Evolutionary conservation across 1,139 yeast genomes (phyloP).

Genomic region (Candida buenavistaensis): DNA sequence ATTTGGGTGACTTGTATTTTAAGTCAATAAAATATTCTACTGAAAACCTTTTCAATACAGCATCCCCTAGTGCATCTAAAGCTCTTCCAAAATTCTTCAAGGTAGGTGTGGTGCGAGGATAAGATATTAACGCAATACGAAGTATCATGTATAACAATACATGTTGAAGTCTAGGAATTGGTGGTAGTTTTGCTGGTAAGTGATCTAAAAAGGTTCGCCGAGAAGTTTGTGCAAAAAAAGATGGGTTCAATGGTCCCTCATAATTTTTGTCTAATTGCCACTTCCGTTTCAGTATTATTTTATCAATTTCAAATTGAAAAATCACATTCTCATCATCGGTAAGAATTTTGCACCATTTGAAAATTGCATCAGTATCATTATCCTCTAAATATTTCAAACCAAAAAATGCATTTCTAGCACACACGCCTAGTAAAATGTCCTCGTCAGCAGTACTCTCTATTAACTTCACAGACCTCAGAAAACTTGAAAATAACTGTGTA

Average conservation of each 20-base stretch:
- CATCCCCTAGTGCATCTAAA: constrained; percentile 18
- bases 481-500: background rate
- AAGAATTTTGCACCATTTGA: constrained; percentile 1
- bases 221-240: constrained; percentile 5
- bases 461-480: background rate
- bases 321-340: too few relatives aligned
- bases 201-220: constrained; percentile 3
- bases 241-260: background rate
- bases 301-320: constrained; percentile 4
- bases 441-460: background rate
- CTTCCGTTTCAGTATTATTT: background rate
- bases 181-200: constrained; percentile 5
- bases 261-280: background rate
- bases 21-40: constrained; percentile 12
- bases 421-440: background rate
- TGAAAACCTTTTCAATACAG: constrained; percentile 13
- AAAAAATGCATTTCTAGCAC: constrained; percentile 1
- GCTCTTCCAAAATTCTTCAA: background rate
- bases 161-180: constrained; percentile 3
- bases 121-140: background rate
- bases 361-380: background rate
- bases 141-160: background rate
- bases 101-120: background rate
- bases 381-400: constrained; percentile 2
- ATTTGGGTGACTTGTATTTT: constrained; percentile 7